Evolutionary conservation across 139 green algal genomes (phyloP), one percentile per base, ranked within the genome.

Genomic region (Chlamydomonas sp.): DNA sequence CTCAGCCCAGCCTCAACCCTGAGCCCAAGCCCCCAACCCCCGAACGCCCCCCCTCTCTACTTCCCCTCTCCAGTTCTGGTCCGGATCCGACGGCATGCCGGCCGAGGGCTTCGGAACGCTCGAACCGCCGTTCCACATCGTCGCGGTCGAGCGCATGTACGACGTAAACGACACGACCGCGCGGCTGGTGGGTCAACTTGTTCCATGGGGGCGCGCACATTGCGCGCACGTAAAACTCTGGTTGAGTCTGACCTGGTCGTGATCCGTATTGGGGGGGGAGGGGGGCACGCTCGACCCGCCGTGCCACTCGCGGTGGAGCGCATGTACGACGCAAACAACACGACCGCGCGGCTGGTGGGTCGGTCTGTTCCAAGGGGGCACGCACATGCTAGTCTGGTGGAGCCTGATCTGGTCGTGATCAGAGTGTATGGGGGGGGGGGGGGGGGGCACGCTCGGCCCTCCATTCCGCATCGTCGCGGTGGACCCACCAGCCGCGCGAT

Each of bases 11-110:
- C n/a, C n/a, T n/a, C n/a, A n/a, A n/a, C n/a, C n/a, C n/a, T n/a
- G n/a, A n/a, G n/a, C n/a, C n/a, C n/a, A n/a, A n/a, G n/a, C n/a
- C n/a, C n/a, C n/a, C n/a, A n/a, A n/a, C n/a, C n/a, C n/a, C n/a
- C n/a, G n/a, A n/a, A n/a, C n/a, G n/a, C n/a, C n/a, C n/a, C n/a
- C n/a, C n/a, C n/a, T n/a, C n/a, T n/a, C n/a, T n/a, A n/a, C n/a
- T n/a, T n/a, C n/a, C n/a, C n/a, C n/a, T n/a, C n/a, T n/a, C n/a
- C 82, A 87, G 78, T 87, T 87, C 62, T 87, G 82, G 82, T 77
- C 64, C 8, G 82, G 82, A 69, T 74, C 48, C 29, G 82, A 87
- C 39, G 82, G 82, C 73, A 83, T 83, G 82, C 82, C 82, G 13
- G 82, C 76, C 3, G 82, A 87, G 61, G 82, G 82, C 65, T 87